Evolutionary conservation across 1,284 basidiomycete species (phyloP), one percentile per base, ranked within the genome.

Genomic region (Puccinia horiana): DNA sequence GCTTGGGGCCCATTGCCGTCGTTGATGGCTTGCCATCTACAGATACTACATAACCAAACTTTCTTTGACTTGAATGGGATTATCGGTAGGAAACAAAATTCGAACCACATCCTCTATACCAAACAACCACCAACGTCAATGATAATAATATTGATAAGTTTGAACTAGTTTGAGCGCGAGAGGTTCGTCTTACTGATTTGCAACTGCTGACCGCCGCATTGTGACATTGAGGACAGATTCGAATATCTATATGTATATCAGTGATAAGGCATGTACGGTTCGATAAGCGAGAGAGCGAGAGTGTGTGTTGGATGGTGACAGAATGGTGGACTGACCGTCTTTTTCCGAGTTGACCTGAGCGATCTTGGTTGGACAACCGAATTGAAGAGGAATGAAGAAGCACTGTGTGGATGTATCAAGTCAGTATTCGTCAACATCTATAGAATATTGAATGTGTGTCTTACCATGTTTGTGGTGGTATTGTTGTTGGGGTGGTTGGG

Each of bases 11-110:
- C 74, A 12, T 29, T 56, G 20, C 69, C 65, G 44, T 80, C 69
- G 49, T 80, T 70, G 37, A 73, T 42, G 4, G 56, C 65, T 42
- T 80, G 78, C 78, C 78, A 80, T 72, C 54, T 35, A 49, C 78
- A 80, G 49, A 73, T 80, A 18, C 52, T 73, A 32, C 78, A 80
- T 8, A 80, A 9, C 78, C 78, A 80, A 6, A 80, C 65, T n/a
- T 80, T 70, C 56, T 80, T 80, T 11, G 78, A 80, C 70, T 80
- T 80, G 65, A 80, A 80, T 20, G 78, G 78, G 47, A 80, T 73
- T 14, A 80, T 56, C n/a, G 78, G 78, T 20, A 80, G 37, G 67
- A 80, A 80, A 61, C 78, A 80, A 44, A 80, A 80, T 42, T 80
- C 78, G 70, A 80, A 80, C 78, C 78, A 80, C 52, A 72, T 80